Base-by-base conservation (phyloP, 2,329 filamentous ascomycete species). In the Diaporthe helianthi region DNA sequence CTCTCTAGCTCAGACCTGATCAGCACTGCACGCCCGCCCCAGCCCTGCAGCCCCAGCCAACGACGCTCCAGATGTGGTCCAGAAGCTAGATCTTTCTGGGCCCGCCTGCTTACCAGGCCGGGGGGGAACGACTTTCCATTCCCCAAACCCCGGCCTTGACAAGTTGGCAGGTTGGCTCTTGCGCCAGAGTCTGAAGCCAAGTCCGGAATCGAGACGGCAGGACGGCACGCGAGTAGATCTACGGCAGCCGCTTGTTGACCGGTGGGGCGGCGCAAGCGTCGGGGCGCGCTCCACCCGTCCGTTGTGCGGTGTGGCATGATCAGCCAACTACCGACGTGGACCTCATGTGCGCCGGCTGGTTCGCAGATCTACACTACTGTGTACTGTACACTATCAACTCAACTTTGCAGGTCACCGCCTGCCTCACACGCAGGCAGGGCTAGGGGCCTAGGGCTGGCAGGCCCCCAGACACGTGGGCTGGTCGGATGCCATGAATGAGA, bases 81-180 rank as follows among this genome's bases (percentile, higher is more conserved):
- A 52, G 41, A 41, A n/a, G 52, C 64, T 46, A 67, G 64, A 58
- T 38, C 64, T 33, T 33, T 67, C 64, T 67, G 64, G 64, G 29
- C 64, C 41, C 44, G n/a, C 41, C 41, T 13, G 41, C 19, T 33
- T 47, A 36, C 41, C 41, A 33, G 12, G 41, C 41, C 29, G 10
- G 41, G 24, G n/a, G 41, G 36, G 33, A 24, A 24, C 58, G 41
- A 61, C 36, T 26, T 55, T 29, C 64, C 53, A 55, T 66, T 15
- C 51, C 31, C 31, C 36, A 15, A 6, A 3, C 53, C 63, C 36
- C 17, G 36, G 36, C 33, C 44, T n/a, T 47, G 44, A 9, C 8
- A 46, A 15, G 10, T 15, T 13, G 36, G 15, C 8, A 46, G 10
- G 10, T 15, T 13, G 36, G 15, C 12, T 38, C 36, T 38, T 13